These are phyloP conservation scores for Eutypa lata DNA, from an alignment of 2,329 filamentous ascomycete species.

Conservation along the genomic window DNA sequence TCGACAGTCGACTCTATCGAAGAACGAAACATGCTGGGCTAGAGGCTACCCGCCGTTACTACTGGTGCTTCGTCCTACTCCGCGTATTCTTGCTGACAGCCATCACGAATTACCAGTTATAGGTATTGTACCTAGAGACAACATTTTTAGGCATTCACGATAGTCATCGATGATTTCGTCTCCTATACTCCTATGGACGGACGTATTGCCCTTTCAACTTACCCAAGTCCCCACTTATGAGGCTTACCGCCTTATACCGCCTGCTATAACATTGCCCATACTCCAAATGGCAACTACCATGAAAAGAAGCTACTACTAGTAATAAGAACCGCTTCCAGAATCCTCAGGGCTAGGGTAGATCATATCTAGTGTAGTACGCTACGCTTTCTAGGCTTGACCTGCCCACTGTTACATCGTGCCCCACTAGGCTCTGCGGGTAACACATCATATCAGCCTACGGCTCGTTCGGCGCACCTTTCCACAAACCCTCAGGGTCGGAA, in stretches of 20 bases:
- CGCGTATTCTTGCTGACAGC: too few relatives aligned
- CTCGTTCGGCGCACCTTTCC: constrained; percentile 43
- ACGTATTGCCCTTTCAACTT: neutral
- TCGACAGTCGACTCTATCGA: too few relatives aligned
- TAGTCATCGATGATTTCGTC: too few relatives aligned
- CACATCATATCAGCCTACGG: constrained; percentile 46
- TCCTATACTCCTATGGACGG: too few relatives aligned
- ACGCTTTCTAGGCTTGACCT: constrained; percentile 16
- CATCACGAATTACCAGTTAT: too few relatives aligned
- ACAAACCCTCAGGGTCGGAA: constrained; percentile 26
- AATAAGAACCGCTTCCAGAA: constrained; percentile 7
- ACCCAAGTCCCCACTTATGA: neutral
- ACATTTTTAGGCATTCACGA: too few relatives aligned
- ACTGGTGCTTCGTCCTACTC: too few relatives aligned
- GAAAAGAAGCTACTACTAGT: neutral
- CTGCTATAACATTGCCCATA: neutral
- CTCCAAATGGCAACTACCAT: neutral
- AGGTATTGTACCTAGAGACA: too few relatives aligned
- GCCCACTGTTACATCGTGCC: constrained; percentile 26
- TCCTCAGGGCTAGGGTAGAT: constrained; percentile 6
- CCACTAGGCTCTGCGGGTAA: constrained; percentile 28
- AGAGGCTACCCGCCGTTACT: too few relatives aligned
- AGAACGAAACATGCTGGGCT: too few relatives aligned
- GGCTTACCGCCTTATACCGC: neutral
- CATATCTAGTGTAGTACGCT: constrained; percentile 14